phyloP scores from a whole-genome alignment of 148 eudicot genomes.

The Fallopia convolvulus region DNA sequence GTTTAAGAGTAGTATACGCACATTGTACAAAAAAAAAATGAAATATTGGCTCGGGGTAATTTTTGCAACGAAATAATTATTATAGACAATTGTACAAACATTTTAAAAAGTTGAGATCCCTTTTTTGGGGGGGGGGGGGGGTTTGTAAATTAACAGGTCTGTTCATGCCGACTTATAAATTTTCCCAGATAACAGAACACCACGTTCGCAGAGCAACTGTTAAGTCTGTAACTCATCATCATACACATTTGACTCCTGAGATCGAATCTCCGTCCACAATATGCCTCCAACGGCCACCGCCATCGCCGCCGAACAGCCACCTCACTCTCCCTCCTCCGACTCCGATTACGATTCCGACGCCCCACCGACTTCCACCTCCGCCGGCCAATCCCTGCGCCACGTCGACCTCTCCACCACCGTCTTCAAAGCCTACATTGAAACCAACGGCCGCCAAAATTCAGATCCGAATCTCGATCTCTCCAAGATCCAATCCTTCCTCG shows the following conservation, averaged over 20 bases:
- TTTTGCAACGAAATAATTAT: neutral
- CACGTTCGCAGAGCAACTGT: neutral
- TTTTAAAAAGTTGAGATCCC: neutral
- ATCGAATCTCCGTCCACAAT: conserved; percentile 13
- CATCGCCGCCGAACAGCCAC: conserved; percentile 13
- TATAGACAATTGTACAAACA: neutral
- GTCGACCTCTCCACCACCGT: conserved; percentile 66
- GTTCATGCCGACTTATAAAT: neutral
- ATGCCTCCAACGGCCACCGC: conserved; percentile 23
- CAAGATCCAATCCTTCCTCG: conserved; percentile 84
- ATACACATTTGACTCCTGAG: neutral
- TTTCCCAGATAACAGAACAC: neutral
- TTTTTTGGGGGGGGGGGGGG: neutral
- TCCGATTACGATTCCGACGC: conserved; percentile 71
- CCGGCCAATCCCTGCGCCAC: conserved; percentile 40
- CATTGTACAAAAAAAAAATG: too few relatives aligned
- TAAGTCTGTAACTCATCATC: neutral
- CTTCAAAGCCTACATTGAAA: conserved; percentile 66
- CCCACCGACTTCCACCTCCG: conserved; percentile 28
- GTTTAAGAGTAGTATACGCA: too few relatives aligned
- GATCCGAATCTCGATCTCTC: conserved; percentile 44
- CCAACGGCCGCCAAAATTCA: conserved; percentile 25
- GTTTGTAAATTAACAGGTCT: neutral
- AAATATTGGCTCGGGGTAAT: neutral
- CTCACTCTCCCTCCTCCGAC: conserved; percentile 37